Percentiles rank a stretch among this genome's conserved stretches.
Conservation (phyloP, 2,329 filamentous ascomycete genomes). For the Rhynchosporium secalis region DNA sequence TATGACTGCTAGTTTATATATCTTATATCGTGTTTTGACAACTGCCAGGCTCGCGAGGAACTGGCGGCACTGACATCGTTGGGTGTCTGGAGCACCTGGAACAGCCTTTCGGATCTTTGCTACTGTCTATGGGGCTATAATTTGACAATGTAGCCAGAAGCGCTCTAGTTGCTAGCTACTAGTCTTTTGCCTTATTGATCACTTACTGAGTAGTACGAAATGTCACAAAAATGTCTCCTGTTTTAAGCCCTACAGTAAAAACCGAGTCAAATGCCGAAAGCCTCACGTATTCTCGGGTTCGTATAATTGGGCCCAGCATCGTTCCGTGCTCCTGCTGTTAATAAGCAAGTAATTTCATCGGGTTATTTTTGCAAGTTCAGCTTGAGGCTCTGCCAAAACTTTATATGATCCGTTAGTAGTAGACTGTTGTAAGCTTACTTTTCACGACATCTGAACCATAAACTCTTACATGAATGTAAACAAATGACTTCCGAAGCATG, state of each 20-base stretch:
- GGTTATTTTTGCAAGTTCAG: background rate
- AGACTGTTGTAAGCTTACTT: too few relatives aligned
- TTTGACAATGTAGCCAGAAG: too few relatives aligned
- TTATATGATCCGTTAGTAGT: too few relatives aligned
- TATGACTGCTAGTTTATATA: background rate
- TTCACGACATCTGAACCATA: too few relatives aligned
- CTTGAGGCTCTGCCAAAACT: background rate
- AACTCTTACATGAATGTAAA: background rate
- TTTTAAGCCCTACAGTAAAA: background rate
- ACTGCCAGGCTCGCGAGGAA: too few relatives aligned
- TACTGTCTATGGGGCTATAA: too few relatives aligned
- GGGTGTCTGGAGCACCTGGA: too few relatives aligned
- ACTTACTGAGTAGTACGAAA: background rate
- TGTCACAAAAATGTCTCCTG: background rate
- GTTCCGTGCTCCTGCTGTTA: background rate
- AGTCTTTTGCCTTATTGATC: background rate
- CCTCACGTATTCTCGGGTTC: background rate
- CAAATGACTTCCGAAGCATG: background rate
- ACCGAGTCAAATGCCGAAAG: background rate
- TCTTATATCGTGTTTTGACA: too few relatives aligned
- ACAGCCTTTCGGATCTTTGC: too few relatives aligned
- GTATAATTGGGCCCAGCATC: background rate
- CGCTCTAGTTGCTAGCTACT: too few relatives aligned
- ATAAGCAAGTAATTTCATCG: background rate
- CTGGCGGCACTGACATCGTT: too few relatives aligned